Base-by-base conservation (phyloP, 345 rosid genomes). In the Cardamine occulta region DNA sequence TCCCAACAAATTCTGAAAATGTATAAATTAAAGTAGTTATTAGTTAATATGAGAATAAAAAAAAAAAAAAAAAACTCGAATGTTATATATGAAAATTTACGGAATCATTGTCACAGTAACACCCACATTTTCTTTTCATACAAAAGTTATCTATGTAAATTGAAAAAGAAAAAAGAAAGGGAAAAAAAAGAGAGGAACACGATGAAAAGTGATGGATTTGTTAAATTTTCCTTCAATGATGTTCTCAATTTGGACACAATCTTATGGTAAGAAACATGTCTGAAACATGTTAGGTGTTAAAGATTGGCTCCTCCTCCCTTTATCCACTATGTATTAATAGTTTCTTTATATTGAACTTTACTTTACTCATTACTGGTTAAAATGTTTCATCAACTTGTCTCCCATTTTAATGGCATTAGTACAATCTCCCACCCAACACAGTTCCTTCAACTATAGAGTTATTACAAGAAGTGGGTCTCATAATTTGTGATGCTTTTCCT, bases 181-280 rank as follows among this genome's bases (percentile, higher is more conserved):
- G 1, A 13, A 40, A 13, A 13, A 12, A 67, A 0, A 53, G 49
- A 58, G 52, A 74, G 17, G 68, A 68, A 68, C 79, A 75, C 74
- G 68, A 64, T 72, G 63, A 65, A 77, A 70, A 72, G 73, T 77
- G 68, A 71, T 26, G 24, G 45, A 37, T 26, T 55, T 65, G 57
- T 66, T 21, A 21, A 45, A 64, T 48, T 19, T 57, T 57, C 45
- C 34, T 10, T 65, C 76, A 77, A 63, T 48, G 81, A 72, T 65
- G 68, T 78, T 58, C 23, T 58, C 56, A 72, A 65, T 76, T 72
- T 66, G 53, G 73, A 60, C 78, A 72, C 18, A 67, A 78, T 66
- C 70, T 72, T 66, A 67, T 66, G 59, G 77, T 66, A 73, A 67
- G 69, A 78, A 78, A 78, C 81, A 78, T 78, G 81, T 78, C 78